Base-by-base conservation (phyloP, 2,329 filamentous ascomycete genomes). In the Cladophialophora yegresii region DNA sequence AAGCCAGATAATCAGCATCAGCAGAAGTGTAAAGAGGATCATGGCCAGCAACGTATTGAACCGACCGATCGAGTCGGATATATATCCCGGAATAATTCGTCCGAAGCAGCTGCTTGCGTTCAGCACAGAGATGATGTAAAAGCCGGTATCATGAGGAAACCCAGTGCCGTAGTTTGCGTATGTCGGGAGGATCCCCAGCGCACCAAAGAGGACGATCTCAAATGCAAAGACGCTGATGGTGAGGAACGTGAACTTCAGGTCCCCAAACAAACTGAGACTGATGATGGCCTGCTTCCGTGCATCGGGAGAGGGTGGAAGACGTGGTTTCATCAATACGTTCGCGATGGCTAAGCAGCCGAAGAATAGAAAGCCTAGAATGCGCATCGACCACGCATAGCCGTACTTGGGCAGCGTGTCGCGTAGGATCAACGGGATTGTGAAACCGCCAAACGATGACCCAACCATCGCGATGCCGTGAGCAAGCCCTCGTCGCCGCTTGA, bases 181-280 rank as follows among this genome's bases (percentile, higher is more conserved):
- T 0, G 80, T 81, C 0, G 81, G 81, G 1, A 83, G 70, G 7
- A 83, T 74, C 1, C 78, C 79, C 0, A 78, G 76, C n/a, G 79
- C 76, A 12, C 80, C 80, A 49, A 83, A 83, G 13, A 83, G 76
- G 43, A 79, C 79, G 55, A 83, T 80, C 54, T 83, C 81, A 22
- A 83, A 77, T 1, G 77, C 73, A 62, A 83, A 81, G 8, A 82
- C 74, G 0, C 76, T 76, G 4, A 76, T 69, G 0, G 78, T 76
- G 2, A 82, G 71, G 36, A 82, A 77, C 1, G 72, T 75, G 28
- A 82, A 78, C 0, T 79, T 75, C 2, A 75, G 73, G 2, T 78
- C 77, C 1, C 70, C 71, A 62, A 82, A 81, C 0, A 80, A 77
- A 0, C 68, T 64, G 28, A 82, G 71, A 53, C 80, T 80, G 28